A percentile compares a stretch with the other conserved stretches of the same genome.
Conservation (phyloP, 1,139 yeast genomes). For the Candida sp. region DNA sequence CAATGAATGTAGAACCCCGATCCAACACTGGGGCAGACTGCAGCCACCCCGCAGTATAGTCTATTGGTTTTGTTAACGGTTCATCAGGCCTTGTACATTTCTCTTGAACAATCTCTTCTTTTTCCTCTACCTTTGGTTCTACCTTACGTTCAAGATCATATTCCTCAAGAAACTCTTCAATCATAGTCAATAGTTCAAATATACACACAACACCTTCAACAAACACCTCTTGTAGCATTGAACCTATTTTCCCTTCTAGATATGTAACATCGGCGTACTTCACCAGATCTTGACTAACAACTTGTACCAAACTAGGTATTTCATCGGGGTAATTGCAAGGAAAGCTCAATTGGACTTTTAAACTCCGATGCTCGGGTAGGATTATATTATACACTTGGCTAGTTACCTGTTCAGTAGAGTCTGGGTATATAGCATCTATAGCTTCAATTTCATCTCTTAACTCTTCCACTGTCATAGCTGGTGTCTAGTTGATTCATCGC, state of each 20-base stretch:
- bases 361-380: slow-evolving; percentile 62
- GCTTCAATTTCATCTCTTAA: slow-evolving; percentile 78
- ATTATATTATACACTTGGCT: slow-evolving; percentile 46
- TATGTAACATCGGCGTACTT: slow-evolving; percentile 41
- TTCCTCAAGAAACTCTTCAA: slow-evolving; percentile 47
- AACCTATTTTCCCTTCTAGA: slow-evolving; percentile 41
- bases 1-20: slow-evolving; percentile 84
- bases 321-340: slow-evolving; percentile 69
- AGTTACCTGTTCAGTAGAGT: slow-evolving; percentile 27
- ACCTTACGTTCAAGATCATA: slow-evolving; percentile 23
- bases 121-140: slow-evolving; percentile 3
- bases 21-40: slow-evolving; percentile 76
- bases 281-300: slow-evolving; percentile 29
- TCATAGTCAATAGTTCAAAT: slow-evolving; percentile 71
- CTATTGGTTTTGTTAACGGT: slow-evolving; percentile 9
- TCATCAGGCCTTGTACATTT: background rate
- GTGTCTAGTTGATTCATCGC: background rate
- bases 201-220: slow-evolving; percentile 66
- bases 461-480: slow-evolving; percentile 47
- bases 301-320: slow-evolving; percentile 54
- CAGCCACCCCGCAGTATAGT: slow-evolving; percentile 68
- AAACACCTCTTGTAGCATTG: slow-evolving; percentile 49
- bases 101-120: slow-evolving; percentile 4
- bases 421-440: slow-evolving; percentile 88
- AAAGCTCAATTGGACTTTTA: slow-evolving; percentile 62